Evolutionary conservation across 2,329 filamentous ascomycete genomes (phyloP), one percentile per base, ranked within the genome.

Genomic region (Claviceps paspali): DNA sequence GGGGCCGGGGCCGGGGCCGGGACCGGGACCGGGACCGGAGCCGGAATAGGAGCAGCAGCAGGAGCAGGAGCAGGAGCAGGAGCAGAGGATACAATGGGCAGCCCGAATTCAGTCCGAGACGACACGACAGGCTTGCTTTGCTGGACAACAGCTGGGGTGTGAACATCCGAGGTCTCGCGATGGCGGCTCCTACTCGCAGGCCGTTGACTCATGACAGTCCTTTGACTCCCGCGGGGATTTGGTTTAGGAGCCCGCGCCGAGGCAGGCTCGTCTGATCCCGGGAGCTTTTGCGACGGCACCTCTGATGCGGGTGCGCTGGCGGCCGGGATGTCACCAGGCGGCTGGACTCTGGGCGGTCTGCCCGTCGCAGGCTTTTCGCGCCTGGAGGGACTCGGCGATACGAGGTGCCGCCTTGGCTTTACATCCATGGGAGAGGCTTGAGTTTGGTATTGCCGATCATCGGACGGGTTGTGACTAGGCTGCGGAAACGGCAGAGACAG

Each of bases 191-290:
- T 27, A 26, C 26, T 27, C 6, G n/a, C 8, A 11, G 35, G n/a
- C 14, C 29, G 4, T n/a, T 27, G 36, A 18, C 24, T 26, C n/a
- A 24, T 26, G 3, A n/a, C n/a, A n/a, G n/a, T n/a, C n/a, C n/a
- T n/a, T n/a, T n/a, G 39, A 22, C 47, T 50, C 14, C 44, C 46
- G 22, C 48, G 47, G 2, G 51, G 53, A 2, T 57, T 47, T 8
- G 55, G 55, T 29, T 59, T 50, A 2, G 59, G 59, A 1, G 59
- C 59, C 12, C 56, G 55, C 1, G 62, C 60, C 11, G 60, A 52
- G 11, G 41, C 38, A 11, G 59, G 51, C 28, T 51, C 56, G 8
- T 48, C 39, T 7, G 52, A 40, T 18, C 55, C 51, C 18, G 45
- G 52, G 2, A 61, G 59, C 33, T 56, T 54, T 4, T 53, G 53